Evolutionary conservation across 257 asterid species (phyloP).

Genomic region (Solanum piurae): DNA sequence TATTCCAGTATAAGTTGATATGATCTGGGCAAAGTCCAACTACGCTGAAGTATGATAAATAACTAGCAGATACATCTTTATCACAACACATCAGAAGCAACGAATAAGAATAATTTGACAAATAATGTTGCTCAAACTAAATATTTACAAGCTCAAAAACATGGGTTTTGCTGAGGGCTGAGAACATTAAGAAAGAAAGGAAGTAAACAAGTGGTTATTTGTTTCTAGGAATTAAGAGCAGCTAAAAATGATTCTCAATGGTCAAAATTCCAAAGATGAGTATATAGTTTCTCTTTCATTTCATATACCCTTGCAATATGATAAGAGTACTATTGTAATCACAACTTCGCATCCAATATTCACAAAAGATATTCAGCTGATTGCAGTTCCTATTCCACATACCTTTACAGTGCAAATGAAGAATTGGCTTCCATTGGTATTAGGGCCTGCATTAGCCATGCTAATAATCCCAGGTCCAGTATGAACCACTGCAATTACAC

Average conservation of each 20-base stretch:
- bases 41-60: neutral
- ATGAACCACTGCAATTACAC: constrained; percentile 55
- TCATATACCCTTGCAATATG: neutral
- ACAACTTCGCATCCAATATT: neutral
- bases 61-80: neutral
- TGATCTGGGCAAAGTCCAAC: neutral
- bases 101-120: neutral
- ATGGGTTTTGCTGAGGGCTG: neutral
- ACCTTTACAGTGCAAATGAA: constrained; percentile 94
- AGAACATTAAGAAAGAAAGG: neutral
- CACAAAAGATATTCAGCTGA: neutral
- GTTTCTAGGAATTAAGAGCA: neutral
- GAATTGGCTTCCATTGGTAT: constrained; percentile 97
- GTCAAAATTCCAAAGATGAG: neutral
- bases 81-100: neutral
- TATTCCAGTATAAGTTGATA: neutral
- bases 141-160: neutral
- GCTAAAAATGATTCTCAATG: neutral
- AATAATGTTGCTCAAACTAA: neutral
- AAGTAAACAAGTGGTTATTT: neutral
- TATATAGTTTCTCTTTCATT: neutral
- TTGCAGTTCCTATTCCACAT: constrained; percentile 1
- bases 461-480: constrained; percentile 94
- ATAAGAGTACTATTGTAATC: neutral
- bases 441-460: constrained; percentile 99